A percentile compares a stretch with the other conserved stretches of the same genome.
Evolutionary conservation across 2,329 filamentous ascomycete genomes (phyloP).

Genomic region (Fusarium lateritium): DNA sequence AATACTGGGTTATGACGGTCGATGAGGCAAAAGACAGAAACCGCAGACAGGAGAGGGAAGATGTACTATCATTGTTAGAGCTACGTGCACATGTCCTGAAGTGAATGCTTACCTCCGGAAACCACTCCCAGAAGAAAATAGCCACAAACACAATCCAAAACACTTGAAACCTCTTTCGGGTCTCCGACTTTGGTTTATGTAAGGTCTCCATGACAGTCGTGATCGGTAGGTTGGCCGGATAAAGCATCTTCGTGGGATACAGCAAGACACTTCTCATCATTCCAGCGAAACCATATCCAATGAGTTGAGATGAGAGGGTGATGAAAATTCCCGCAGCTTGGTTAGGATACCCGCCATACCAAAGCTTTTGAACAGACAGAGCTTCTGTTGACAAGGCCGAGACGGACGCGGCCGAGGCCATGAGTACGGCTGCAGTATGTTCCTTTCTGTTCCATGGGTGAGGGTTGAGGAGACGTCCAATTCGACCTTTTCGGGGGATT

Average conservation of each 20-base stretch:
- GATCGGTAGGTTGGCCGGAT: slow-evolving; percentile 50
- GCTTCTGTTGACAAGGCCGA: slow-evolving; percentile 54
- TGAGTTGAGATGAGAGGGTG: slow-evolving; percentile 62
- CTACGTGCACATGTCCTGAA: no score
- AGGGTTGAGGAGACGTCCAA: slow-evolving; percentile 38
- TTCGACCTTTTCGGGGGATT: slow-evolving; percentile 30
- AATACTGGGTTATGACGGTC: slow-evolving; percentile 30
- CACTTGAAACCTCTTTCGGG: slow-evolving; percentile 56
- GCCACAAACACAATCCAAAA: slow-evolving; percentile 58
- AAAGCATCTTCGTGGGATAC: slow-evolving; percentile 62
- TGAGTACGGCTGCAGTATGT: slow-evolving; percentile 57
- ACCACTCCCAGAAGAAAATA: slow-evolving; percentile 61
- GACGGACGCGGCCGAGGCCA: slow-evolving; percentile 59
- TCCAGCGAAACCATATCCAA: slow-evolving; percentile 66
- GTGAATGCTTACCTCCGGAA: slow-evolving; percentile 19
- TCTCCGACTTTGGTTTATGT: slow-evolving; percentile 51
- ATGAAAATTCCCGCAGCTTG: slow-evolving; percentile 60
- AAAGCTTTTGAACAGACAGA: slow-evolving; percentile 63
- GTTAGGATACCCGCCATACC: slow-evolving; percentile 59
- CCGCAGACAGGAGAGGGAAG: slow-evolving; percentile 62
- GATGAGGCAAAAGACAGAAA: slow-evolving; percentile 28
- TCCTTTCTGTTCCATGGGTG: slow-evolving; percentile 49
- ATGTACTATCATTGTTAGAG: slow-evolving; percentile 42
- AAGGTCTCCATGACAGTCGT: slow-evolving; percentile 51
- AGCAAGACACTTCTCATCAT: slow-evolving; percentile 62